Evolutionary conservation across 495 filamentous ascomycete species (phyloP).

Genomic region (Penicillium herquei): DNA sequence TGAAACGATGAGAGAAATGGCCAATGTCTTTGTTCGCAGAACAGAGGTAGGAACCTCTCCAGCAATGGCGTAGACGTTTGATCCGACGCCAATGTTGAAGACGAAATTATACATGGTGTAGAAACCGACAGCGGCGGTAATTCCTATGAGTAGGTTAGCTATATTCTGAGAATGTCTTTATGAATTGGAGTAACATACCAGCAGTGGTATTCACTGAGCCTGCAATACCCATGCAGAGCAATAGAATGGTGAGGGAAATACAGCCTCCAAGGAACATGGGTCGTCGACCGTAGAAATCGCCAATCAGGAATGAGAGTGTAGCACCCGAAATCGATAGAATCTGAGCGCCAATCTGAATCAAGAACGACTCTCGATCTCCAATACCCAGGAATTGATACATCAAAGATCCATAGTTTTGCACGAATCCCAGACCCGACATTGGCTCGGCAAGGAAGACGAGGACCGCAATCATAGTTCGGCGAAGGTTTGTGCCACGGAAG

Average conservation of each 20-base stretch:
- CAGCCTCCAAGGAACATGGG: constrained; percentile 5
- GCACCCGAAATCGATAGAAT: constrained; percentile 7
- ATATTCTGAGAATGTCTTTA: neutral
- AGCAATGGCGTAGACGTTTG: constrained; percentile 7
- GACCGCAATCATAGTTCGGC: constrained; percentile 3
- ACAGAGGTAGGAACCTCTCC: constrained; percentile 4
- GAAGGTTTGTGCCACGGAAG: constrained; percentile 6
- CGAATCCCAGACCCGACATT: constrained; percentile 5
- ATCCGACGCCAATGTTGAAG: constrained; percentile 4
- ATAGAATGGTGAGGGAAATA: neutral
- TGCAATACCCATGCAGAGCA: constrained; percentile 7
- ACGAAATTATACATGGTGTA: constrained; percentile 11
- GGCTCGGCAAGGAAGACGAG: constrained; percentile 1
- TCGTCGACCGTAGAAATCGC: constrained; percentile 1
- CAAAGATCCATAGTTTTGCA: constrained; percentile 1
- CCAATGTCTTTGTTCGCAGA: constrained; percentile 2
- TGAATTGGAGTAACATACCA: neutral
- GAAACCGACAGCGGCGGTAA: constrained; percentile 4
- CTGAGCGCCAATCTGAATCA: constrained; percentile 5
- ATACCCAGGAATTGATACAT: constrained; percentile 9
- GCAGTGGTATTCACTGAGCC: neutral
- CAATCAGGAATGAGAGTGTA: neutral
- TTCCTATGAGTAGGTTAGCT: neutral
- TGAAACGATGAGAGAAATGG: neutral
- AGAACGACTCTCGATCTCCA: constrained; percentile 1